Base-by-base conservation (phyloP, 257 asterid genomes). In the Solanum okadae region DNA sequence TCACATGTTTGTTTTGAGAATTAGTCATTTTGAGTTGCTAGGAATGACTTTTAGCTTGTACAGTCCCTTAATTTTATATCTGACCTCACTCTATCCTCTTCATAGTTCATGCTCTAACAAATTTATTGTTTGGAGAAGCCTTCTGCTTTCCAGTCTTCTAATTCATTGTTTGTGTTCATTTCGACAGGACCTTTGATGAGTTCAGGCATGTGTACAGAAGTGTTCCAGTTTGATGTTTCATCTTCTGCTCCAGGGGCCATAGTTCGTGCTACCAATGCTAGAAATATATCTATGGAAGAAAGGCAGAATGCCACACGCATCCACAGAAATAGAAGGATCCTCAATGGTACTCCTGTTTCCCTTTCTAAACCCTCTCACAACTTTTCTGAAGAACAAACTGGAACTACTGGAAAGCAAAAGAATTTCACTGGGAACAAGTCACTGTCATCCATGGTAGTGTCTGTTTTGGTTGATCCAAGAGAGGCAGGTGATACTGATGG, bases 171-270 rank as follows among this genome's bases (percentile, higher is more conserved):
- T 29, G 46, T 88, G 61, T 46, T 90, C 35, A 12, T 86, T 29
- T 27, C n/a, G 87, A 88, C 93, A 97, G 99, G 98, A 63, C 98
- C 99, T 65, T 94, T 97, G 98, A 89, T 97, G 89, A 96, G 98
- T 56, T 93, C 98, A 4, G 99, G 98, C 86, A 93, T 95, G 99
- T 97, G 99, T 88, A 94, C 95, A 16, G 99, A 97, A 91, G 99
- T 96, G 25, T 97, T 97, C 97, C 98, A 96, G 92, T 97, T 97
- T 52, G 99, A 97, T 10, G 94, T 92, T 6, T 96, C 98, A 72
- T 94, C 96, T 37, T 94, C 94, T 76, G 86, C 93, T 20, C 88
- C 95, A n/a, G 95, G 94, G 88, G 96, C 95, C 92, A 93, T 96
- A 73, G 92, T 95, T 87, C 94, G 95, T 22, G 95, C 98, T 61